Base-by-base conservation (phyloP, 176 grass and related monocot species). In the Lolium multiflorum region DNA sequence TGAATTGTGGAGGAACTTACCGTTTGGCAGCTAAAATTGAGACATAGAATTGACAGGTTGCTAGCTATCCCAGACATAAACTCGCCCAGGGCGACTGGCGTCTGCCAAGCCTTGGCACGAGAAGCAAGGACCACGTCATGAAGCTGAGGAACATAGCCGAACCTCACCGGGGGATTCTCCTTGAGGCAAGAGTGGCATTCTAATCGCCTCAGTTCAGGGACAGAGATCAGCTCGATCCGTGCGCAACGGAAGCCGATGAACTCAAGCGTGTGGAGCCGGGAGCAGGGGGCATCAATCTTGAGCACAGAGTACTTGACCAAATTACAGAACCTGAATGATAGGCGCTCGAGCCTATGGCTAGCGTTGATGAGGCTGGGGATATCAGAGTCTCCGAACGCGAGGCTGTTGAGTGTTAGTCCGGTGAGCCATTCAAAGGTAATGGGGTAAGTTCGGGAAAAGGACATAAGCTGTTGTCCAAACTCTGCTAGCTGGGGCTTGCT, bases 381-480 rank as follows among this genome's bases (percentile, higher is more conserved):
- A 17, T 81, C 78, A 3, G 60, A 66, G 8, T 66, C 78, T 48
- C 39, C 14, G 16, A 66, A 81, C 12, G 22, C 14, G 22, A 81
- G 13, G 21, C 8, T 20, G 22, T 25, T 65, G 21, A 46, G 21
- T 3, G 0, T 65, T 9, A 81, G 78, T 4, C 4, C 3, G 20
- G 78, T 81, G 43, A 81, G 78, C 43, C 78, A 64, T 50, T 15
- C 48, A 17, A 81, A 81, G 9, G 78, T 22, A 11, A 24, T 3
- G 24, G 78, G 78, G 60, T 44, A 66, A 11, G 21, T 4, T 3
- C 17, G 41, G 68, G n/a, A 20, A 68, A 83, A 83, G 67, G 68
- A 73, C 81, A 83, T 83, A 16, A 83, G 3, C 1, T 56, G 81
- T 4, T 83, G 8, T 13, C 81, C 69, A 9, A 74, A 60, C n/a